A percentile compares a stretch with the other conserved stretches of the same genome.
Evolutionary conservation across 805 yeast species (phyloP).

Genomic region (Metschnikowia drakensbergensis): DNA sequence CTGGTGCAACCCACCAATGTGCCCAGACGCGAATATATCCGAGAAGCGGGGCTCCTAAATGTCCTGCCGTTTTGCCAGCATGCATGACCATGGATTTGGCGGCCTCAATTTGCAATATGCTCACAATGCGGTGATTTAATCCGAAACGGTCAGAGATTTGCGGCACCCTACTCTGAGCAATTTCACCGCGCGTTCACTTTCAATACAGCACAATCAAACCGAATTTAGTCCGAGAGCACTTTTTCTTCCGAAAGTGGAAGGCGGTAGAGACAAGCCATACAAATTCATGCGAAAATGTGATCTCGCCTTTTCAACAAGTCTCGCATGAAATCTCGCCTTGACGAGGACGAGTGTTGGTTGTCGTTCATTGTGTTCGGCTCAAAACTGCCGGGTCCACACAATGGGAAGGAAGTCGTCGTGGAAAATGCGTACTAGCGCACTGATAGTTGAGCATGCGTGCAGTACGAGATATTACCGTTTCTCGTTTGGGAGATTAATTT

Average conservation of each 20-base stretch:
- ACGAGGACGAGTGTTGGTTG: background rate
- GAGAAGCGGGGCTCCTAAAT: background rate
- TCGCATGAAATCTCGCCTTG: no score
- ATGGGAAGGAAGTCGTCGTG: background rate
- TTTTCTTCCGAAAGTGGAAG: background rate
- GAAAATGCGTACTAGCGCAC: background rate
- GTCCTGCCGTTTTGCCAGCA: background rate
- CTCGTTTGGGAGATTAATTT: background rate
- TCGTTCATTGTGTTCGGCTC: background rate
- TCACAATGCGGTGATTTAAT: background rate
- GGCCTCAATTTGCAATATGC: background rate
- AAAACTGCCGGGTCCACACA: background rate
- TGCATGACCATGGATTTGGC: background rate
- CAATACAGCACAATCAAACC: no score
- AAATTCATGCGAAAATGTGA: no score
- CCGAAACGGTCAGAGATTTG: background rate
- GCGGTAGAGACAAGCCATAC: no score
- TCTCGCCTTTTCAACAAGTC: no score
- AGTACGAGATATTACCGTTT: slow-evolving; percentile 1
- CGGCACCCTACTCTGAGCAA: background rate
- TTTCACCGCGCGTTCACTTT: background rate
- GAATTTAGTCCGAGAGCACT: background rate
- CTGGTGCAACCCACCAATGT: background rate
- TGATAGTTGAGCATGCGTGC: background rate
- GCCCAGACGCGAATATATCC: background rate